Percentiles rank a stretch among this genome's conserved stretches.
phyloP scores from a whole-genome alignment of 2,329 filamentous ascomycete genomes.

The Alternaria atra region DNA sequence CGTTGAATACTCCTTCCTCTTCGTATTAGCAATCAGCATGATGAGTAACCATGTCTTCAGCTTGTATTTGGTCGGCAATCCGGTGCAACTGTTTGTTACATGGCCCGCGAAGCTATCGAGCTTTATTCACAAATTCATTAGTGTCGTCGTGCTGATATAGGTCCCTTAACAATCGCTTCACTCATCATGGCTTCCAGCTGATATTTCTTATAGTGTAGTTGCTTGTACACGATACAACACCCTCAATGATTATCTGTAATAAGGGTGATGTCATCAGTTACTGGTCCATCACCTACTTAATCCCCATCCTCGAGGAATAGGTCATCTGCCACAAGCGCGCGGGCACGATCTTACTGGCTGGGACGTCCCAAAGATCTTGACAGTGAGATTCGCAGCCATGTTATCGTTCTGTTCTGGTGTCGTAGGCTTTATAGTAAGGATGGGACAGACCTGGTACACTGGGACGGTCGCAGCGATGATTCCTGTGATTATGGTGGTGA shows the following conservation, averaged over 20 bases:
- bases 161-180: too few relatives aligned
- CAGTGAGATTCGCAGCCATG: too few relatives aligned
- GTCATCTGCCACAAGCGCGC: not conserved
- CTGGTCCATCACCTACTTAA: not conserved
- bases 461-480: not conserved
- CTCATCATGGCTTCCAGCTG: not conserved
- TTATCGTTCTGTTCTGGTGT: too few relatives aligned
- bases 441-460: not conserved
- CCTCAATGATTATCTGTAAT: not conserved
- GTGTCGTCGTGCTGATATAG: too few relatives aligned
- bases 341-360: not conserved
- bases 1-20: not conserved
- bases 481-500: not conserved
- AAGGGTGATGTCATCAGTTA: not conserved
- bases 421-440: too few relatives aligned
- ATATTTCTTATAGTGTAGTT: not conserved
- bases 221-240: not conserved
- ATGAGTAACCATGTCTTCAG: not conserved
- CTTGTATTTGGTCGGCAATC: not conserved
- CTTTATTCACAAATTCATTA: not conserved
- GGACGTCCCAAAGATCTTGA: too few relatives aligned
- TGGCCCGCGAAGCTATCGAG: not conserved
- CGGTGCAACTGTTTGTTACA: not conserved
- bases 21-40: not conserved
- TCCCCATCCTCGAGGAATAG: not conserved